Evolutionary conservation across 2,329 filamentous ascomycete species (phyloP), one percentile per base, ranked within the genome.

Genomic region (Xylariaceae sp.): DNA sequence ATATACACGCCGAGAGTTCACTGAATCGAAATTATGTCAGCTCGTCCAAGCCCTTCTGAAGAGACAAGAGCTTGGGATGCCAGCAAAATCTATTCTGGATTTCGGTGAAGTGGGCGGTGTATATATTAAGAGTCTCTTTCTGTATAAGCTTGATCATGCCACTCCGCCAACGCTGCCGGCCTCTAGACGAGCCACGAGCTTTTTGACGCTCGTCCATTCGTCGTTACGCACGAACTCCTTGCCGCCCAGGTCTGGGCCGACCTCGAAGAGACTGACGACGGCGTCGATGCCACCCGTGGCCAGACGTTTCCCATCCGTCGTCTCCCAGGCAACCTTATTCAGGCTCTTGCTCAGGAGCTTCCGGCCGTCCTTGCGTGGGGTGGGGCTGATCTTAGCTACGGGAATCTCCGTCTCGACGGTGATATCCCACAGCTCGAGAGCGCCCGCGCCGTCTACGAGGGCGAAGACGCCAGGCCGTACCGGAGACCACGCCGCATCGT

Each of bases 241-340:
- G n/a, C 88, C 89, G 17, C 89, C 88, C 9, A 94, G 61, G 50
- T 89, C 78, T 54, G 74, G 69, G 16, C 88, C 83, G 40, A 98
- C 90, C 65, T 98, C 92, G 57, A 97, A 98, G 6, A 98, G 79
- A 0, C 85, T 95, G 15, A 96, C 72, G 2, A 88, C 80, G 9
- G 90, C 90, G 56, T 96, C 89, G 45, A 98, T 83, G 3, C 92
- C 92, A 31, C 92, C 94, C 0, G 88, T 88, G 1, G 90, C 92
- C 35, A 97, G 68, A 36, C 86, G 76, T 63, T 84, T 85, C 34
- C 92, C 94, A 59, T 96, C 89, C 31, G 79, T 83, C 54, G 81
- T 80, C 65, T 98, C 92, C 92, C 92, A 98, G 1, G 88, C 84
- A 30, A 96, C 70, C 67, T 92, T 94, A 64, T 98, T 98, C 55